Percentiles rank a stretch among this genome's conserved stretches.
These are phyloP conservation scores for Coelastrella sp. DNA, from an alignment of 139 green algal genomes.

Conservation along the genomic window DNA sequence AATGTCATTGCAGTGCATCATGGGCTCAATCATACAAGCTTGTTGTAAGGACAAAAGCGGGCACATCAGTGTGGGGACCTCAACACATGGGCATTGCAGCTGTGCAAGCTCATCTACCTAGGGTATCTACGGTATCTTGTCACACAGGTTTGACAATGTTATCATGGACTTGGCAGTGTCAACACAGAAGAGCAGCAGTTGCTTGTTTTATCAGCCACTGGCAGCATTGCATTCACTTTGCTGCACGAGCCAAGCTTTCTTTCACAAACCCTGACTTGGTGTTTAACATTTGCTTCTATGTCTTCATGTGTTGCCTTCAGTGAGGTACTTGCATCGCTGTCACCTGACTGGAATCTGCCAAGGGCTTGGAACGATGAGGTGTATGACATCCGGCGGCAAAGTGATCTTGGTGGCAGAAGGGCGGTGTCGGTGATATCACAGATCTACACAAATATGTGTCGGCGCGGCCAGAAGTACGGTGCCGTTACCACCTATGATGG, in stretches of 20 bases:
- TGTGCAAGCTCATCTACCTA: too few species aligned
- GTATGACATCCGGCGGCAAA: neutral
- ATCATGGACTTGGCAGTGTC: too few species aligned
- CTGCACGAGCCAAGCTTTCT: too few species aligned
- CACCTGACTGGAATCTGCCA: neutral
- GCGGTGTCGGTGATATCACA: neutral
- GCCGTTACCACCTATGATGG: constrained; percentile 9
- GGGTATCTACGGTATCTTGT: too few species aligned
- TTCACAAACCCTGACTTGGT: neutral
- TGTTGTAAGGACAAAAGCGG: neutral
- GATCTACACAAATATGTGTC: constrained; percentile 3
- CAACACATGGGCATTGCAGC: neutral
- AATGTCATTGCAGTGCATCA: neutral
- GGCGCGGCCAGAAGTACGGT: constrained; percentile 7
- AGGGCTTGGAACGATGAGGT: neutral
- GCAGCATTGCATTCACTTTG: too few species aligned
- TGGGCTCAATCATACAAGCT: neutral
- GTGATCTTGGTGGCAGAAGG: neutral
- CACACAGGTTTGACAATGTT: too few species aligned
- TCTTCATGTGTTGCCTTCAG: neutral
- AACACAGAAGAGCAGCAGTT: too few species aligned
- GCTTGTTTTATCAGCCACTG: too few species aligned
- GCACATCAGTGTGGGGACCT: neutral
- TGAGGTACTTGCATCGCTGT: neutral
- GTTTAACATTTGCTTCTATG: neutral